phyloP scores from a whole-genome alignment of 2,329 filamentous ascomycete genomes.

The Microsporum ferrugineum region DNA sequence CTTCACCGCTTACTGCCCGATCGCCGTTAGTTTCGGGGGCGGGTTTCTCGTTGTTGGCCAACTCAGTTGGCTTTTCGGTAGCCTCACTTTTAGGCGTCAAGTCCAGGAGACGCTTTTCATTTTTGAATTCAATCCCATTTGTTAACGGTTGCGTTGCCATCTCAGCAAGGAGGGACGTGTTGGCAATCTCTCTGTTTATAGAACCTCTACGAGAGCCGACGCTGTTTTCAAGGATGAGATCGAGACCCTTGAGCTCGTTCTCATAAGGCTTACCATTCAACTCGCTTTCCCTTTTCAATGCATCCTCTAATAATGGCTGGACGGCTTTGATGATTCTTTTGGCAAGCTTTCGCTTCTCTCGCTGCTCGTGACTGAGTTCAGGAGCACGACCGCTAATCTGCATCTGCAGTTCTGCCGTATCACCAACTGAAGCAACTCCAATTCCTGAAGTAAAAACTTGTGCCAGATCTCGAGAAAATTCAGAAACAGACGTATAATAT shows the following conservation, averaged over 20 bases:
- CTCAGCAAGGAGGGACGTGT: neutral
- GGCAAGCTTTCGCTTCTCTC: slow-evolving; percentile 71
- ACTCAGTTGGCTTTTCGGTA: neutral
- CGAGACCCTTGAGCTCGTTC: slow-evolving; percentile 59
- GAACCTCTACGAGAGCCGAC: slow-evolving; percentile 41
- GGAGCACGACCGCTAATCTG: slow-evolving; percentile 39
- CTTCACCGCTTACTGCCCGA: neutral
- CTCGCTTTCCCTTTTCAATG: slow-evolving; percentile 70
- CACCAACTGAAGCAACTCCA: slow-evolving; percentile 37
- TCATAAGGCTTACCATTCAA: slow-evolving; percentile 60
- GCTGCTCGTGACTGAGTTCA: slow-evolving; percentile 50
- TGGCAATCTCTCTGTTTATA: neutral
- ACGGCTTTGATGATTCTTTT: slow-evolving; percentile 80
- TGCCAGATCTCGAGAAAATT: slow-evolving; percentile 50
- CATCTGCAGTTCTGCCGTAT: slow-evolving; percentile 39
- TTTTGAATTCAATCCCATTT: neutral
- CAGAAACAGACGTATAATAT: slow-evolving; percentile 48
- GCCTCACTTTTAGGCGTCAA: neutral
- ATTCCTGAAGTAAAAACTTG: slow-evolving; percentile 46
- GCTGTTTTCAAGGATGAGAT: slow-evolving; percentile 58
- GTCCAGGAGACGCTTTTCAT: neutral
- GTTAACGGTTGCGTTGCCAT: neutral
- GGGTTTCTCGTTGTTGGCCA: neutral
- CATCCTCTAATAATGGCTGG: slow-evolving; percentile 64
- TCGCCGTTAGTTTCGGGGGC: neutral